Evolutionary conservation across 1,284 basidiomycete species (phyloP).

Genomic region (Trichosporon sp.): DNA sequence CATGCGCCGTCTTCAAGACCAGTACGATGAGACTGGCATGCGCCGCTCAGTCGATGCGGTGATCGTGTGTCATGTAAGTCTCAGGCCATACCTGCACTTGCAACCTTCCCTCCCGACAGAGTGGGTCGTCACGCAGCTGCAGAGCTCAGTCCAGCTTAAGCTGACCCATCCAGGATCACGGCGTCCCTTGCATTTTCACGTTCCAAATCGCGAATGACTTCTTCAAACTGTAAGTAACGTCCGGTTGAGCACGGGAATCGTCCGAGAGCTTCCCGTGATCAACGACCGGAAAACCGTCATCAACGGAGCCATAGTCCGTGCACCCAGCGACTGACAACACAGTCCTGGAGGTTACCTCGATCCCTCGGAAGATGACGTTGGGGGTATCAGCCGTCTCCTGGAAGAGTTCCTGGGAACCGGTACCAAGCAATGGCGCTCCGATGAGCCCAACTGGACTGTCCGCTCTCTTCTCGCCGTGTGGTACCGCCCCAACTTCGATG

Average conservation of each 20-base stretch:
- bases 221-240: slow-evolving; percentile 81
- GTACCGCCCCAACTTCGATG: slow-evolving; percentile 97
- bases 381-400: slow-evolving; percentile 78
- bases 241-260: no score
- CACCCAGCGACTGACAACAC: slow-evolving; percentile 1
- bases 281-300: no score
- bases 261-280: no score
- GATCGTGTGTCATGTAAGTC: slow-evolving; percentile 73
- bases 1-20: slow-evolving; percentile 82
- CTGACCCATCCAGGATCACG: slow-evolving; percentile 57
- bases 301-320: no score
- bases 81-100: not conserved
- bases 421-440: slow-evolving; percentile 53
- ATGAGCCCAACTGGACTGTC: slow-evolving; percentile 67
- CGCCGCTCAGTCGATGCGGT: slow-evolving; percentile 92
- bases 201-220: slow-evolving; percentile 97
- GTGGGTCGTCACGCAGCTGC: no score
- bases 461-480: slow-evolving; percentile 90
- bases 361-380: slow-evolving; percentile 86
- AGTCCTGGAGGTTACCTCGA: slow-evolving; percentile 98
- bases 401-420: slow-evolving; percentile 73
- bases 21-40: slow-evolving; percentile 95
- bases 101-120: not conserved
- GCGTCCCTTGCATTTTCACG: slow-evolving; percentile 93
- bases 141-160: not conserved